Base-by-base conservation (phyloP, 2,329 filamentous ascomycete species). In the Colletotrichum limetticola region DNA sequence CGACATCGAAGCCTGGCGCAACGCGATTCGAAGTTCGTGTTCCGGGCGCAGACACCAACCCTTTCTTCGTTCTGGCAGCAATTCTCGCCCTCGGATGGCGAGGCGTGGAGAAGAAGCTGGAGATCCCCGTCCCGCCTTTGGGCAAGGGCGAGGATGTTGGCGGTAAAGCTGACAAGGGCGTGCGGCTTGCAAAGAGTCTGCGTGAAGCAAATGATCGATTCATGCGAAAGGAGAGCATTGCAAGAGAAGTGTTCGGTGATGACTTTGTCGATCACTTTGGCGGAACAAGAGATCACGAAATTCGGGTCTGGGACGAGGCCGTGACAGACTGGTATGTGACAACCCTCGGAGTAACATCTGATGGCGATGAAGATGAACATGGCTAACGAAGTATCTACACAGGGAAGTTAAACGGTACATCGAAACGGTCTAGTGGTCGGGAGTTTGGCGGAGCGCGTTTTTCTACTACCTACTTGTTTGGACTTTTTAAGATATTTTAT, bases 261-360 rank as follows among this genome's bases (percentile, higher is more conserved):
- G 94, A 93, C 9, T 99, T 99, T 83, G 97, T 99, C 3, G 95
- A 98, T 19, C 97, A 98, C 82, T 99, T 92, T 85, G 94, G 92
- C 14, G 97, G 97, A 19, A 98, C 96, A 22, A 90, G 97, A 75
- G 93, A 97, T 82, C 95, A 99, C 83, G 97, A 99, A 84, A 89
- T 97, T 71, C 87, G 94, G 74, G 84, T 98, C 24, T 99, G 94
- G 93, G 95, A 98, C 78, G 96, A 98, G 82, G 95, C 95, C 2
- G 96, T 98, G 6, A 98, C 97, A 24, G 97, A 98, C 82, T 98
- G 96, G 95, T 96, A 87, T 82, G 93, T 91, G 68, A 66, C 49
- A 56, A 35, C 22, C 19, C 32, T 55, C 24, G 28, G 12, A 26
- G 32, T 7, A 3, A 59, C 9, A 26, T 9, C 6, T 26, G 46